A percentile compares a stretch with the other conserved stretches of the same genome.
Evolutionary conservation across 441 rosid genomes (phyloP).

Genomic region (Eutrema salsugineum): DNA sequence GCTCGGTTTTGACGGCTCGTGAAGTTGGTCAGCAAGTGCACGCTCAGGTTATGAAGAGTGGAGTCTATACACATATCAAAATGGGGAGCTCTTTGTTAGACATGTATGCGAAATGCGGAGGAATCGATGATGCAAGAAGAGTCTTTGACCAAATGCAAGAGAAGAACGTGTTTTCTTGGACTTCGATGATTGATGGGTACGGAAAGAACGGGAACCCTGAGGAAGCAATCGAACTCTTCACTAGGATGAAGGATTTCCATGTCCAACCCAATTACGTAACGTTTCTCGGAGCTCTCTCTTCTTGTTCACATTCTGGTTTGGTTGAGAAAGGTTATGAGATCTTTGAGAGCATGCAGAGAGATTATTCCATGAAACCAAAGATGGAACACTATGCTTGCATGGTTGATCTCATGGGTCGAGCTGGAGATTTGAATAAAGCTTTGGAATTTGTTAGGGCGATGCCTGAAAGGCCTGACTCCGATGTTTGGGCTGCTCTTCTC

Average conservation of each 20-base stretch:
- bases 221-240: constrained; percentile 60
- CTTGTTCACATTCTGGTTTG: constrained; percentile 84
- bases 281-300: constrained; percentile 77
- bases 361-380: constrained; percentile 56
- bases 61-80: constrained; percentile 45
- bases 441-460: constrained; percentile 58
- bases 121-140: constrained; percentile 53
- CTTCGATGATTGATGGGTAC: constrained; percentile 89
- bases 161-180: constrained; percentile 86
- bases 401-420: constrained; percentile 86
- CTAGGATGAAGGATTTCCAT: constrained; percentile 42
- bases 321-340: constrained; percentile 62
- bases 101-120: constrained; percentile 88
- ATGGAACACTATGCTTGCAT: constrained; percentile 94
- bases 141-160: constrained; percentile 57
- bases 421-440: constrained; percentile 62
- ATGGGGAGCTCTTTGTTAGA: constrained; percentile 86
- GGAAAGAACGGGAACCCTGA: constrained; percentile 75
- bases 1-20: constrained; percentile 59
- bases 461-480: constrained; percentile 70
- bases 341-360: constrained; percentile 71
- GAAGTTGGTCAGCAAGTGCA: constrained; percentile 78
- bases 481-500: constrained; percentile 89
- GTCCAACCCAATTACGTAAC: constrained; percentile 69
- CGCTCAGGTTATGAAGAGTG: constrained; percentile 60